Evolutionary conservation across 306 rosid genomes (phyloP).

Genomic region (Cyamopsis tetragonoloba): DNA sequence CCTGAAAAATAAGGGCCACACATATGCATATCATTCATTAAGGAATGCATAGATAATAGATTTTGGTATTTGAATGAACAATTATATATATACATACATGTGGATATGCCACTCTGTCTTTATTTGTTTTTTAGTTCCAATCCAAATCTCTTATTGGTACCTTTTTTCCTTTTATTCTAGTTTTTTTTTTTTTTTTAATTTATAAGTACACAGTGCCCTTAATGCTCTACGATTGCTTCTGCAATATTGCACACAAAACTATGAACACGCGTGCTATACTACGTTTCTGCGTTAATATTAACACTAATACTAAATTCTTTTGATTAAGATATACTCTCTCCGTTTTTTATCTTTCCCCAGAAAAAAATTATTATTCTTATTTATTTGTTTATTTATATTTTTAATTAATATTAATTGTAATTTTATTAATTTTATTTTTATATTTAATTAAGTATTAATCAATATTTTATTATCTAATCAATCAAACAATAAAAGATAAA

Average conservation of each 20-base stretch:
- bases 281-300: not conserved
- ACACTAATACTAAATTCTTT: too few relatives aligned
- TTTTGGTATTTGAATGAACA: conserved; percentile 19
- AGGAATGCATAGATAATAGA: conserved; percentile 15
- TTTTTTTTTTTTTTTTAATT: too few relatives aligned
- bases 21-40: conserved; percentile 1
- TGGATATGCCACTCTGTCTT: conserved; percentile 27
- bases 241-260: conserved; percentile 3
- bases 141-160: conserved; percentile 1
- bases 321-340: too few relatives aligned
- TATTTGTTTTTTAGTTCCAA: conserved; percentile 5
- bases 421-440: too few relatives aligned
- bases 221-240: not conserved
- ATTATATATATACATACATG: conserved; percentile 11
- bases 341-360: too few relatives aligned
- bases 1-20: conserved; percentile 33
- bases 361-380: too few relatives aligned
- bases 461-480: too few relatives aligned
- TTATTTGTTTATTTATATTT: too few relatives aligned
- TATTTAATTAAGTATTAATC: too few relatives aligned
- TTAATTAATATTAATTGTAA: too few relatives aligned
- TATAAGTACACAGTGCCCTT: not conserved
- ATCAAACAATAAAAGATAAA: too few relatives aligned
- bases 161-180: not conserved
- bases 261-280: conserved; percentile 6